Conservation (phyloP, 441 rosid species). For the Corymbia citriodora region DNA sequence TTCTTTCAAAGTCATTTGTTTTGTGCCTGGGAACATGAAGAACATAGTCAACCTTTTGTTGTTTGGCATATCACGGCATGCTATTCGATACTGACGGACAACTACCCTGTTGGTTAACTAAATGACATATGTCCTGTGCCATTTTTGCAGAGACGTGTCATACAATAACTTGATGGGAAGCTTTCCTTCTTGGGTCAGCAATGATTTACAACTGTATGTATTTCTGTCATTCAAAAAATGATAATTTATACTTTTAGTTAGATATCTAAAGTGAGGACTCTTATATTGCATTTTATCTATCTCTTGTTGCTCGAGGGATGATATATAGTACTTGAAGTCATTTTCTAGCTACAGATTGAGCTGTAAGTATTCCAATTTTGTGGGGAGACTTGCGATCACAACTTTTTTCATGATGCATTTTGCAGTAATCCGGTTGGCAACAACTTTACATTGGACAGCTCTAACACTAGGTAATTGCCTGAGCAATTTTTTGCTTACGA, state of each 20-base stretch:
- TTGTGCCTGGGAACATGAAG: not conserved
- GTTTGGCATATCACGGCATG: not conserved
- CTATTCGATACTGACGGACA: not conserved
- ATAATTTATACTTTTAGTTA: not conserved
- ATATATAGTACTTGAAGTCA: not conserved
- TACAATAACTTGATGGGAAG: slow-evolving; percentile 1
- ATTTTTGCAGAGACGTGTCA: slow-evolving; percentile 1
- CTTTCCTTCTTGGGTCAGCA: slow-evolving; percentile 10
- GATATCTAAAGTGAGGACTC: not conserved
- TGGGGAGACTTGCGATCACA: not conserved
- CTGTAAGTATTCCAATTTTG: not conserved
- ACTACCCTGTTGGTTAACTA: not conserved
- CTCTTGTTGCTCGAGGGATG: not conserved
- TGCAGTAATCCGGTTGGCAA: slow-evolving; percentile 2
- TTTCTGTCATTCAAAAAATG: not conserved
- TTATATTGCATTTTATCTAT: not conserved
- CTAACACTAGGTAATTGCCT: not conserved
- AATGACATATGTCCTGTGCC: not conserved
- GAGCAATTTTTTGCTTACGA: not conserved
- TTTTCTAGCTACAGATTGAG: not conserved
- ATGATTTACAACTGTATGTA: not conserved
- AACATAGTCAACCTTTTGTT: not conserved
- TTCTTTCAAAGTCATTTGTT: not conserved
- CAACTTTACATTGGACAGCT: not conserved
- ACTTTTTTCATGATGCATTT: not conserved